phyloP scores from a whole-genome alignment of 257 asterid genomes.

The Ehretia macrophylla region DNA sequence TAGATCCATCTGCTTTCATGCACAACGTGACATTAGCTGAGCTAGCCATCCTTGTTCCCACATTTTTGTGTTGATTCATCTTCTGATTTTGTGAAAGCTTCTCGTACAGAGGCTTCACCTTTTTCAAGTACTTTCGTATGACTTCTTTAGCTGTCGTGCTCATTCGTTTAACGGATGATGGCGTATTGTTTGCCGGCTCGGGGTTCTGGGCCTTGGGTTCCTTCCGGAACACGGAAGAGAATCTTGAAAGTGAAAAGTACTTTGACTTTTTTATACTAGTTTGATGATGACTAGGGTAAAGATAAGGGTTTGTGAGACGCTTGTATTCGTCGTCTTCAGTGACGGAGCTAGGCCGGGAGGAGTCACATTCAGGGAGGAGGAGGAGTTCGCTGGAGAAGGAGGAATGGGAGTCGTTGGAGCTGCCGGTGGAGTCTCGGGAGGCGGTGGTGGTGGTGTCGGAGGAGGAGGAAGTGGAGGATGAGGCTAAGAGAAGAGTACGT shows the following conservation, averaged over 20 bases:
- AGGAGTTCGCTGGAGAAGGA: constrained; percentile 36
- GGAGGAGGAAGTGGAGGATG: constrained; percentile 71
- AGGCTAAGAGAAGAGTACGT: constrained; percentile 62
- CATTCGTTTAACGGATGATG: constrained; percentile 40
- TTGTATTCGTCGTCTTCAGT: constrained; percentile 56
- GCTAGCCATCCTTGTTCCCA: constrained; percentile 3
- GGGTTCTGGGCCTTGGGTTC: constrained; percentile 16
- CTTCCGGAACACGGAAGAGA: constrained; percentile 78
- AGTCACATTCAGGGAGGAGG: constrained; percentile 47
- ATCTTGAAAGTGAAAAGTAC: constrained; percentile 64
- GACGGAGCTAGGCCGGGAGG: constrained; percentile 76
- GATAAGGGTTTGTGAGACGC: constrained; percentile 25
- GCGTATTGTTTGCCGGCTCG: background rate
- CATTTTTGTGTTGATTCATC: background rate
- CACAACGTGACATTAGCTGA: constrained; percentile 18
- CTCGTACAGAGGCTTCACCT: constrained; percentile 73
- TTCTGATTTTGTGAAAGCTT: constrained; percentile 55
- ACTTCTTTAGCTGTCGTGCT: constrained; percentile 65
- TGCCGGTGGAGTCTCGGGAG: constrained; percentile 62
- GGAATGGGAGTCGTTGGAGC: constrained; percentile 54
- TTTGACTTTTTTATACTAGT: constrained; percentile 16
- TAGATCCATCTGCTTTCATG: constrained; percentile 19
- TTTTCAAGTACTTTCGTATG: constrained; percentile 60
- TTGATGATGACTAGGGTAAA: background rate
- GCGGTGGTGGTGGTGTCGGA: constrained; percentile 77